These are phyloP conservation scores for Musa schizocarpa DNA, from an alignment of 176 grass and related monocot genomes.

Conservation along the genomic window DNA sequence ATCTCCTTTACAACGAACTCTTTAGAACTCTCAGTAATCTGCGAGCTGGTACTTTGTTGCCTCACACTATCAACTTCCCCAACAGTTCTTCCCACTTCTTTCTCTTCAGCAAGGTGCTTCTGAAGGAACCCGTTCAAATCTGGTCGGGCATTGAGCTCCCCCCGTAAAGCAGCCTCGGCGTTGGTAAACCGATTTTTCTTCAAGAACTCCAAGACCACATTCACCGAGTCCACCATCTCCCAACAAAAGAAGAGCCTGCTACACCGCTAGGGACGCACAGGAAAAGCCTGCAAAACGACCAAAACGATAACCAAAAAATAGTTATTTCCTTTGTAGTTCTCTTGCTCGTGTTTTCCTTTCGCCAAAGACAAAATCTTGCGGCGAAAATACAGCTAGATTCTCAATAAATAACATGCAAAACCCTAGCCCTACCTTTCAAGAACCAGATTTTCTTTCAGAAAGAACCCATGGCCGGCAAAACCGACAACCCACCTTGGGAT, in stretches of 20 bases:
- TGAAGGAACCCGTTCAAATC: constrained; percentile 14
- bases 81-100: constrained; percentile 2
- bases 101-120: constrained; percentile 3
- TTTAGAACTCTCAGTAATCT: constrained; percentile 37
- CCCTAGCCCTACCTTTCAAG: constrained; percentile 9
- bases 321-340: not conserved
- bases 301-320: not conserved
- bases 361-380: not conserved
- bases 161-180: constrained; percentile 18
- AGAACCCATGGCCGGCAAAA: not conserved
- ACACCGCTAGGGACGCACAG: not conserved
- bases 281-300: constrained; percentile 12
- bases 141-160: constrained; percentile 15
- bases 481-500: not conserved
- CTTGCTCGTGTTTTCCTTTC: not conserved
- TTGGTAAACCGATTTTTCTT: constrained; percentile 24
- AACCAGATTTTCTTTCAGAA: not conserved
- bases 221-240: constrained; percentile 25
- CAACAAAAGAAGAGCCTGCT: not conserved
- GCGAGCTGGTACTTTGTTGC: too few species aligned
- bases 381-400: not conserved
- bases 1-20: constrained; percentile 99
- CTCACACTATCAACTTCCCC: not conserved
- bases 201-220: constrained; percentile 27
- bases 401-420: not conserved